Evolutionary conservation across 2,329 filamentous ascomycete genomes (phyloP), one percentile per base, ranked within the genome.

Genomic region (Aaosphaeria pasadenensis): DNA sequence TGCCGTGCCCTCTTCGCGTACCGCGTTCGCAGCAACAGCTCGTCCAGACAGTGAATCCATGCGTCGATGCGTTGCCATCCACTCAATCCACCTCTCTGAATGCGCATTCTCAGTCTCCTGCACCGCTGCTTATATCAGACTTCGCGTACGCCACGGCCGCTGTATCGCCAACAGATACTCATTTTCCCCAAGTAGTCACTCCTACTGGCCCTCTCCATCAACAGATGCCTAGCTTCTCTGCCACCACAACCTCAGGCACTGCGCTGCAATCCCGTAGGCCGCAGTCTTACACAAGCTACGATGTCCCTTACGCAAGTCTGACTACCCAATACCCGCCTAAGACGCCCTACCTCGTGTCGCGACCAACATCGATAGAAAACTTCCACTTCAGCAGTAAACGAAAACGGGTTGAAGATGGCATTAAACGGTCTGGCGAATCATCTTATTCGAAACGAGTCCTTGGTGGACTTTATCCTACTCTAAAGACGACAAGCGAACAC

Each of bases 61-160:
- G 7, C 32, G n/a, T n/a, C 32, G n/a, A n/a, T n/a, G n/a, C n/a
- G n/a, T n/a, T n/a, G n/a, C 32, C 7, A 35, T n/a, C 7, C 32
- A n/a, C 32, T 35, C 32, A 7, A 7, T 7, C 7, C 32, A 35
- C n/a, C 7, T n/a, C n/a, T n/a, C n/a, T n/a, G n/a, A n/a, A 47
- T 17, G 52, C 53, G 32, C 62, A 62, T 44, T 63, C 60, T n/a
- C 56, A 63, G 45, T 62, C 63, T 29, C 59, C 56, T 9, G 63
- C 62, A 1, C 63, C 63, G 6, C 50, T n/a, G n/a, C n/a, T n/a
- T n/a, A n/a, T n/a, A n/a, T 35, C 32, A n/a, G n/a, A 7, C 7
- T n/a, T n/a, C n/a, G 32, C n/a, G 7, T 35, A 7, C 32, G 7
- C 32, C 7, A n/a, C n/a, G 32, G 32, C 45, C 38, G n/a, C n/a